Base-by-base conservation (phyloP, 1,284 basidiomycete genomes). In the Ceratobasidium papillatum region DNA sequence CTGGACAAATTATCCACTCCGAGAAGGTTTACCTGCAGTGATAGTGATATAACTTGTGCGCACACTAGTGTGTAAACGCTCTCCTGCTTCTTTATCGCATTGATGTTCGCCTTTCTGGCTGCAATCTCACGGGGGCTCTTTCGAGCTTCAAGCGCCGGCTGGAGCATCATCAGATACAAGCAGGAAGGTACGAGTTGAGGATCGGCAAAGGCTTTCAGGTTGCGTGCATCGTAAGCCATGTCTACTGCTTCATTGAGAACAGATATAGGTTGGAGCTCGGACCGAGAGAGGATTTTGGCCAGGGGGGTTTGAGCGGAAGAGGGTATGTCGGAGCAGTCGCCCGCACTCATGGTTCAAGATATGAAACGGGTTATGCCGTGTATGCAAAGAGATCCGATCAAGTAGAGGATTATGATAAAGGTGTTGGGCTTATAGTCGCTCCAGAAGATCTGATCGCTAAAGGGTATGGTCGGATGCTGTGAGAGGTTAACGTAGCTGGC, bases 191-290 rank as follows among this genome's bases (percentile, higher is more conserved):
- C 59, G 14, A 61, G 30, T 14, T 41, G 36, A 3, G 59, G 59
- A 22, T 61, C 38, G 12, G 36, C 59, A 25, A 61, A 61, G 34
- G 38, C 34, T 36, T 17, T 5, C 7, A 61, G 34, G 25, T 61
- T 36, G n/a, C 36, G 36, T 34, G 59, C n/a, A 14, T 61, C 34
- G 19, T 61, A 25, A 34, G 59, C 59, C 59, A 61, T 41, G 7
- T 61, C 38, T 17, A 61, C 8, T 36, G 59, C 59, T 9, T 61
- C 59, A 22, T 61, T 61, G 36, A 61, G 59, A 22, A 61, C 59
- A 12, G 59, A 43, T 14, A 61, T 22, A 4, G 59, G 34, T 36
- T 41, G 36, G 25, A 41, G 32, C 25, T 38, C 36, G 5, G 22
- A 5, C 8, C 34, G 59, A 14, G 59, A 22, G 17, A 61, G 19